phyloP scores from a whole-genome alignment of 1,139 yeast species.

The Kodamaea alishanica region DNA sequence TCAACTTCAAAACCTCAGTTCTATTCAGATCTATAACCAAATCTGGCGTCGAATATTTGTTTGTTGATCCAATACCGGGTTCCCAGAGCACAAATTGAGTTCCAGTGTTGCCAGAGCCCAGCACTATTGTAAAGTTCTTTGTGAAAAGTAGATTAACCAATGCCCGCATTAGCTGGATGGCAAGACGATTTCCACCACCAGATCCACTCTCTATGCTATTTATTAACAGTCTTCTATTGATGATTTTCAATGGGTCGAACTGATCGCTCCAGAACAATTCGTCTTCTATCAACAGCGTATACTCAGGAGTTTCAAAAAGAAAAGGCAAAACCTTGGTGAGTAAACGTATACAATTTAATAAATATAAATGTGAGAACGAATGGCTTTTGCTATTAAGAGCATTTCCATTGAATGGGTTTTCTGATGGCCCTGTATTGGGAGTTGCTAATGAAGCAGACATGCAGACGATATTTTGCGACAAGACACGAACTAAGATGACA shows the following conservation, averaged over 20 bases:
- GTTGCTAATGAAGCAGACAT: constrained; percentile 1
- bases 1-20: constrained; percentile 58
- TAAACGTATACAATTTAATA: constrained; percentile 62
- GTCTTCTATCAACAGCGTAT: constrained; percentile 34
- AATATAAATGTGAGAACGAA: constrained; percentile 8
- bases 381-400: constrained; percentile 1
- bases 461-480: constrained; percentile 31
- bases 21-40: constrained; percentile 61
- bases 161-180: constrained; percentile 44
- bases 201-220: constrained; percentile 6
- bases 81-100: constrained; percentile 54
- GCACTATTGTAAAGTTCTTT: constrained; percentile 53
- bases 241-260: constrained; percentile 25
- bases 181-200: constrained; percentile 19
- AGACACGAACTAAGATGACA: constrained; percentile 46
- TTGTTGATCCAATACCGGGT: constrained; percentile 61
- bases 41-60: constrained; percentile 42
- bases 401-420: background rate
- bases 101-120: background rate
- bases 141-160: constrained; percentile 55
- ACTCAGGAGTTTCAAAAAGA: constrained; percentile 51
- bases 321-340: constrained; percentile 67
- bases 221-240: constrained; percentile 8
- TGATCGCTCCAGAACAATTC: constrained; percentile 31
- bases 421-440: background rate